A percentile compares a stretch with the other conserved stretches of the same genome.
Evolutionary conservation across 495 filamentous ascomycete species (phyloP).

Genomic region (Penicillium samsonianum): DNA sequence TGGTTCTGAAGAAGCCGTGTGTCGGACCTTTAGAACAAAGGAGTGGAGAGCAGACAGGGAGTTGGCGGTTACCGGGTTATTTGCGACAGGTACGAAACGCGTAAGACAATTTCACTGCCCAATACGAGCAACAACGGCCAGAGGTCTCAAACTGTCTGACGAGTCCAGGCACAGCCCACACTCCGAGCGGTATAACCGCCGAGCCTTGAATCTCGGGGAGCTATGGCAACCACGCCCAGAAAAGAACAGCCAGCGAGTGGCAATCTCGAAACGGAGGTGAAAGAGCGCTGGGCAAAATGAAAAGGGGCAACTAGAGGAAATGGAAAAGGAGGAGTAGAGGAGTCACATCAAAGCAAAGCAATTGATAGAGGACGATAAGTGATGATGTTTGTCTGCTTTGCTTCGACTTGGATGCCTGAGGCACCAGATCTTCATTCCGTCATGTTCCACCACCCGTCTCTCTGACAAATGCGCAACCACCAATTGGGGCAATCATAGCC

Average conservation of each 20-base stretch:
- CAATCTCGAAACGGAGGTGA: not conserved
- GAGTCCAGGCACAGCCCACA: slow-evolving; percentile 21
- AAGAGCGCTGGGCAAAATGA: slow-evolving; percentile 5
- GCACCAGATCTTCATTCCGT: slow-evolving; percentile 10
- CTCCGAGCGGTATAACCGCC: slow-evolving; percentile 25
- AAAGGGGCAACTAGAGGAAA: slow-evolving; percentile 14
- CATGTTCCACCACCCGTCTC: not conserved
- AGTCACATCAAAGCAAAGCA: slow-evolving; percentile 3
- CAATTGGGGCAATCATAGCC: not conserved
- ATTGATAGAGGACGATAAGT: slow-evolving; percentile 27
- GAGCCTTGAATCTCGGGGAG: slow-evolving; percentile 14
- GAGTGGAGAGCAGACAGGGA: slow-evolving; percentile 7
- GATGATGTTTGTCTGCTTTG: slow-evolving; percentile 31
- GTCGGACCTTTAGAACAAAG: slow-evolving; percentile 20
- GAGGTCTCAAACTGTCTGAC: slow-evolving; percentile 22
- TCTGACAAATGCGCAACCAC: slow-evolving; percentile 18
- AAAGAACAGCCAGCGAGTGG: not conserved
- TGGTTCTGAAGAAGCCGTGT: slow-evolving; percentile 1
- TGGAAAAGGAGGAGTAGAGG: slow-evolving; percentile 9
- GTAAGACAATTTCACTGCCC: slow-evolving; percentile 11
- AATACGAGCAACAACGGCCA: slow-evolving; percentile 17
- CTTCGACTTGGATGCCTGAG: slow-evolving; percentile 4
- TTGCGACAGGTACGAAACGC: slow-evolving; percentile 2
- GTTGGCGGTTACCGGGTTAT: not conserved
- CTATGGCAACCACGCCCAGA: not conserved